Percentiles rank a stretch among this genome's conserved stretches.
phyloP scores from a whole-genome alignment of 2,329 filamentous ascomycete species.

The Pseudonectria foliicola region DNA sequence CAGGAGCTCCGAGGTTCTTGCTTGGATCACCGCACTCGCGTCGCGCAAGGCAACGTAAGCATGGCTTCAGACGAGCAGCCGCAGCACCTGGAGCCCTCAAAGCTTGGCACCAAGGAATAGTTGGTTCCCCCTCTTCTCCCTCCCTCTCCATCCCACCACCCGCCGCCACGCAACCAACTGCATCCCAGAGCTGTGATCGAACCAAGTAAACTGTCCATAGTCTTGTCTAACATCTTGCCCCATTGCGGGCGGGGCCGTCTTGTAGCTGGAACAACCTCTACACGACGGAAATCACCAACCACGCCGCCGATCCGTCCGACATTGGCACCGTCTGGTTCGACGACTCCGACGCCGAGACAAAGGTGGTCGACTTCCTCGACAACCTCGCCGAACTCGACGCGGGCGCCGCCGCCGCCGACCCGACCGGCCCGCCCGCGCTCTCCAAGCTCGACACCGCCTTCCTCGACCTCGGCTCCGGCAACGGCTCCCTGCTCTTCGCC shows the following conservation, averaged over 20 bases:
- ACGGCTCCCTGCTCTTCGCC: slow-evolving; percentile 85
- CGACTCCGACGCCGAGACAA: slow-evolving; percentile 80
- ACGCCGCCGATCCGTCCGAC: slow-evolving; percentile 64
- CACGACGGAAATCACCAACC: slow-evolving; percentile 62
- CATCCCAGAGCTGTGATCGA: too few species aligned
- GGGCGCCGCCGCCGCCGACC: slow-evolving; percentile 9
- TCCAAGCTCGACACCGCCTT: slow-evolving; percentile 45
- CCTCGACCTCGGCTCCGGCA: slow-evolving; percentile 88
- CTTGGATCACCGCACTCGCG: neutral
- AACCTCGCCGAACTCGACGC: slow-evolving; percentile 22
- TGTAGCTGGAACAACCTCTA: slow-evolving; percentile 71
- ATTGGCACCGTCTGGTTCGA: slow-evolving; percentile 95
- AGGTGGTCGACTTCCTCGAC: slow-evolving; percentile 64
- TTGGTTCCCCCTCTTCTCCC: slow-evolving; percentile 36
- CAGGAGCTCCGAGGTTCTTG: neutral
- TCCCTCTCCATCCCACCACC: slow-evolving; percentile 3
- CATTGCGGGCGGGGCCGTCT: neutral
- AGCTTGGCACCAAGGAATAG: slow-evolving; percentile 88
- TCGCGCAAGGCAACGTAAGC: neutral
- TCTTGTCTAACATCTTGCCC: neutral
- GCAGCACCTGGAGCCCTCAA: slow-evolving; percentile 65
- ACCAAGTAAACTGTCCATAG: too few species aligned
- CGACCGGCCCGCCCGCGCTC: slow-evolving; percentile 11
- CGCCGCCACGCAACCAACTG: too few species aligned
- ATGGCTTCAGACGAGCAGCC: slow-evolving; percentile 35